These are phyloP conservation scores for Galerina marginata DNA, from an alignment of 768 basidiomycete species.

Conservation along the genomic window DNA sequence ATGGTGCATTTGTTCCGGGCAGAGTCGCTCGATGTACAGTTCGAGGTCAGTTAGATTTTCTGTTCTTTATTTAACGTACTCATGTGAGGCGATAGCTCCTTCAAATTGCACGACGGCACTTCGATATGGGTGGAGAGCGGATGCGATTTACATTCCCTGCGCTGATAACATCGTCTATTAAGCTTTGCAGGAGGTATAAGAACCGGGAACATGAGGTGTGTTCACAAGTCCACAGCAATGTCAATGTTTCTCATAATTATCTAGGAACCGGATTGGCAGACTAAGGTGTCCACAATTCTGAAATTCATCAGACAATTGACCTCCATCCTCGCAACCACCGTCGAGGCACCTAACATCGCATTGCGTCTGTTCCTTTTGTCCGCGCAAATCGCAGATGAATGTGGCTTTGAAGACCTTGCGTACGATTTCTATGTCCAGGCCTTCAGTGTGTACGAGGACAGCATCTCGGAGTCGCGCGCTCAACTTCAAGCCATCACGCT, in stretches of 20 bases:
- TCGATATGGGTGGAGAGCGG: conserved; percentile 90
- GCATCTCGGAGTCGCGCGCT: conserved; percentile 92
- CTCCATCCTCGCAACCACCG: conserved; percentile 90
- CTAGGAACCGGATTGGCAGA: conserved; percentile 89
- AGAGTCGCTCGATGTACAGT: conserved; percentile 87
- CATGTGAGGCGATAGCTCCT: conserved; percentile 60
- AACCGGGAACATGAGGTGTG: conserved; percentile 73
- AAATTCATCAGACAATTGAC: conserved; percentile 95
- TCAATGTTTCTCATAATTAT: conserved; percentile 8
- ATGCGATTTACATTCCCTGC: conserved; percentile 98
- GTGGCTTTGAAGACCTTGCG: conserved; percentile 92
- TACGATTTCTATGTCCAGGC: conserved; percentile 99
- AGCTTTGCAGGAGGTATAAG: conserved; percentile 92
- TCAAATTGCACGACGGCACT: conserved; percentile 89
- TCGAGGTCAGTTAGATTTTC: conserved; percentile 63
- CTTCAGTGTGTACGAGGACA: conserved; percentile 97
- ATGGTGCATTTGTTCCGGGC: conserved; percentile 97
- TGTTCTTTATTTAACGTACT: conserved; percentile 1
- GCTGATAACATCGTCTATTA: conserved; percentile 90
- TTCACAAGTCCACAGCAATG: conserved; percentile 1
- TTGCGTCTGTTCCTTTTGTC: conserved; percentile 94
- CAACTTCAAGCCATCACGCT: conserved; percentile 97
- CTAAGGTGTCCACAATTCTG: conserved; percentile 85
- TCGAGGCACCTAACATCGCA: conserved; percentile 91
- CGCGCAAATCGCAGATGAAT: conserved; percentile 94